Evolutionary conservation across 345 rosid genomes (phyloP).

Genomic region (Raphanus sativus): DNA sequence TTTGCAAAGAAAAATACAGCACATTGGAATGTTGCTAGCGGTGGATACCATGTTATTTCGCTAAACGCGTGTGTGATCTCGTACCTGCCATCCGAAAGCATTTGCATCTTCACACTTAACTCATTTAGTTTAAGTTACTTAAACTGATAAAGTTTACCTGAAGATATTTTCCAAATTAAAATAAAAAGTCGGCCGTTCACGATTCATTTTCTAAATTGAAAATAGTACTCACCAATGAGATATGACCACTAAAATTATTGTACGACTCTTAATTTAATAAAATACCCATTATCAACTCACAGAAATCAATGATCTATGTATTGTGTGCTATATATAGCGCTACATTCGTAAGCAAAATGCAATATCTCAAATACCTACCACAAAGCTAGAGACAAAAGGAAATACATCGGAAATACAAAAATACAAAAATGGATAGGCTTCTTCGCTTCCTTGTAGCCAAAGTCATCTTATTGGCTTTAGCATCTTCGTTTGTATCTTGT

Average conservation of each 20-base stretch:
- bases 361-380: slow-evolving; percentile 3
- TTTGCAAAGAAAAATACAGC: slow-evolving; percentile 4
- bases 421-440: slow-evolving; percentile 4
- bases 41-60: background rate
- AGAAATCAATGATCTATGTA: background rate
- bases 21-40: background rate
- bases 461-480: slow-evolving; percentile 35
- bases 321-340: slow-evolving; percentile 30
- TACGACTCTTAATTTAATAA: background rate
- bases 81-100: background rate
- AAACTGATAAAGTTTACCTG: background rate
- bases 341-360: background rate
- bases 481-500: slow-evolving; percentile 32
- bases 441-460: slow-evolving; percentile 17
- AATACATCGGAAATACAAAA: background rate
- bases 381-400: background rate
- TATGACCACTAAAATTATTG: slow-evolving; percentile 11
- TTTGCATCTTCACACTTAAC: slow-evolving; percentile 1
- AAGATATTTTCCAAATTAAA: background rate
- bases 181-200: background rate
- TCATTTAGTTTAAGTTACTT: background rate
- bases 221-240: slow-evolving; percentile 12
- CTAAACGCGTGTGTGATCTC: background rate
- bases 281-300: background rate
- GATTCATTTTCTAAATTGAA: background rate